A percentile compares a stretch with the other conserved stretches of the same genome.
phyloP scores from a whole-genome alignment of 495 filamentous ascomycete species.

The Aeminium ludgeri region DNA sequence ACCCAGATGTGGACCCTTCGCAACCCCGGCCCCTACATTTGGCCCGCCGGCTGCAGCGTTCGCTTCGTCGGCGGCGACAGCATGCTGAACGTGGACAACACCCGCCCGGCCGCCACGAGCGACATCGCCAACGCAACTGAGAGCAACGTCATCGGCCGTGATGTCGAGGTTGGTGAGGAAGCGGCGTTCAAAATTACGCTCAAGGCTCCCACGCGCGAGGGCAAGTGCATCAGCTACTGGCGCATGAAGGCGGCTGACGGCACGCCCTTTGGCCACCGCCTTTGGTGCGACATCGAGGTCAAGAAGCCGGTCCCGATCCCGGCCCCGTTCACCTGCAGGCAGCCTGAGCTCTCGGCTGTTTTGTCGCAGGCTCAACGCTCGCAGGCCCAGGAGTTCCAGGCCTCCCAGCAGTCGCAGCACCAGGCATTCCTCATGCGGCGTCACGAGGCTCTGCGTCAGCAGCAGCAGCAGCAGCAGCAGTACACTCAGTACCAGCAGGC shows the following conservation, averaged over 20 bases:
- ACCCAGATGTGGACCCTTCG: conserved; percentile 82
- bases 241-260: conserved; percentile 72
- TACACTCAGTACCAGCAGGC: conserved; percentile 1
- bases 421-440: no score
- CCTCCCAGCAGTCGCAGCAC: no score
- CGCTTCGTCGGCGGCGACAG: conserved; percentile 85
- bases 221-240: conserved; percentile 87
- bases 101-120: conserved; percentile 53
- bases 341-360: neutral
- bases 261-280: conserved; percentile 67
- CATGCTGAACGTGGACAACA: conserved; percentile 76
- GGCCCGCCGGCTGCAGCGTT: conserved; percentile 82
- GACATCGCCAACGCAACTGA: conserved; percentile 58
- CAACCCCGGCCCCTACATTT: conserved; percentile 60
- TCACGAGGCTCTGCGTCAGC: neutral
- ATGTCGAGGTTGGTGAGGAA: conserved; percentile 53
- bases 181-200: conserved; percentile 70
- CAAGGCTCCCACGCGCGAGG: conserved; percentile 54
- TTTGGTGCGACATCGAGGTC: conserved; percentile 88
- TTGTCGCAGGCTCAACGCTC: neutral
- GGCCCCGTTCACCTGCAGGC: no score
- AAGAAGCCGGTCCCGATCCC: neutral
- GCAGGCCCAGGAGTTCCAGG: no score
- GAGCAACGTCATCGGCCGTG: conserved; percentile 57
- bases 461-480: conserved; percentile 4